Evolutionary conservation across 2,329 filamentous ascomycete genomes (phyloP).

Genomic region (Aureobasidium sp.): DNA sequence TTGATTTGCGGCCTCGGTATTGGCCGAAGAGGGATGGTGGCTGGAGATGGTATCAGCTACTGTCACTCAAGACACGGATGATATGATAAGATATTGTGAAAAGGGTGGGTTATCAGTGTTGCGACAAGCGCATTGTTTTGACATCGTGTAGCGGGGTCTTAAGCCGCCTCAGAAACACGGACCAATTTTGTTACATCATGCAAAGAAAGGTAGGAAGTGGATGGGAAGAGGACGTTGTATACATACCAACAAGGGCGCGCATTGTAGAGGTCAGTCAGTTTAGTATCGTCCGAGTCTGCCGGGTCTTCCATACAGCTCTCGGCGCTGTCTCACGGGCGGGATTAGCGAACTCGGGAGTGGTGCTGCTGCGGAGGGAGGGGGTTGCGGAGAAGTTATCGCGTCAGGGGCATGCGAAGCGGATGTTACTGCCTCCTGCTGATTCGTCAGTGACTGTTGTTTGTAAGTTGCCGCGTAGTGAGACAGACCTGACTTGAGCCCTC

Average conservation of each 20-base stretch:
- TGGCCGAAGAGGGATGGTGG: slow-evolving; percentile 76
- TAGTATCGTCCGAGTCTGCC: not conserved
- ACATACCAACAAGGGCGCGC: slow-evolving; percentile 51
- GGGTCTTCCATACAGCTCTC: not conserved
- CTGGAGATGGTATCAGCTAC: slow-evolving; percentile 32
- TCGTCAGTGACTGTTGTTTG: not conserved
- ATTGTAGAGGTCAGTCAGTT: too few species aligned
- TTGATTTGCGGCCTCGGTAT: slow-evolving; percentile 57
- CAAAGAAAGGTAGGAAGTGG: slow-evolving; percentile 25
- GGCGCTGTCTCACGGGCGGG: not conserved
- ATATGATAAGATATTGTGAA: slow-evolving; percentile 15
- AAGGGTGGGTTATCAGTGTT: slow-evolving; percentile 55
- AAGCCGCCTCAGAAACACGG: slow-evolving; percentile 93
- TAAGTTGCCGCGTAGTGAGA: not conserved
- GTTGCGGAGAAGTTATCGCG: not conserved
- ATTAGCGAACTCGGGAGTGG: not conserved
- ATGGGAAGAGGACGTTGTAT: slow-evolving; percentile 20
- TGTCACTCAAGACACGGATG: not conserved
- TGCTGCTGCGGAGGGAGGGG: not conserved
- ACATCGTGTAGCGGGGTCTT: slow-evolving; percentile 84
- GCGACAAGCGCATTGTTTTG: slow-evolving; percentile 63
- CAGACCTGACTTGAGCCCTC: not conserved
- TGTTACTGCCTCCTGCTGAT: not conserved
- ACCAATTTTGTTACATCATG: slow-evolving; percentile 84
- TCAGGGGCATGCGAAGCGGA: not conserved